phyloP scores from a whole-genome alignment of 73 alveolate genomes.

The Urostyla sp. region DNA sequence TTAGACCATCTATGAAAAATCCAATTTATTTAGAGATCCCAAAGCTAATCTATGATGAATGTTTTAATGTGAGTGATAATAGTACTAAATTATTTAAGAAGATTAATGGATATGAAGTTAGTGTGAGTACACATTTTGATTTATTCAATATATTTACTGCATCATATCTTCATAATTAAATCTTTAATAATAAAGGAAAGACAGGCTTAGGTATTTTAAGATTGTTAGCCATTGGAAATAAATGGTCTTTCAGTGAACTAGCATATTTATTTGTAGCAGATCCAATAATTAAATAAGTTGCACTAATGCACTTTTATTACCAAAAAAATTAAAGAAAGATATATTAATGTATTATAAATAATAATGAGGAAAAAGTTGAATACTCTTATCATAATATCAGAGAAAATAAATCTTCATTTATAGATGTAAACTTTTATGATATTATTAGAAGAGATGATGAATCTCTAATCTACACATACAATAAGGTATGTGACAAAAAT shows the following conservation, averaged over 20 bases:
- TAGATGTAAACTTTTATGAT: slow-evolving; percentile 32
- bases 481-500: not conserved
- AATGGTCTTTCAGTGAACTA: slow-evolving; percentile 24
- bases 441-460: slow-evolving; percentile 17
- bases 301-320: slow-evolving; percentile 42
- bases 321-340: slow-evolving; percentile 8
- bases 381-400: not conserved
- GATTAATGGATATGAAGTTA: slow-evolving; percentile 3
- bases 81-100: slow-evolving; percentile 8
- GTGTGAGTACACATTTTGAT: slow-evolving; percentile 27
- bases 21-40: slow-evolving; percentile 87
- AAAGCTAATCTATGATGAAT: slow-evolving; percentile 87
- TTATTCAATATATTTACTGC: slow-evolving; percentile 57
- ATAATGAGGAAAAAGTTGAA: not conserved
- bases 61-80: slow-evolving; percentile 3
- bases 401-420: not conserved
- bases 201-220: slow-evolving; percentile 1
- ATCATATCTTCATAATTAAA: not conserved
- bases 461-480: not conserved
- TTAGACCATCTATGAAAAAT: slow-evolving; percentile 55
- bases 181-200: not conserved
- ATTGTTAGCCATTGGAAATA: not conserved
- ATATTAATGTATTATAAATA: not conserved
- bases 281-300: slow-evolving; percentile 34
- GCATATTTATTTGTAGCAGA: slow-evolving; percentile 49